Evolutionary conservation across 768 basidiomycete genomes (phyloP).

Genomic region (Gautieria morchelliformis): DNA sequence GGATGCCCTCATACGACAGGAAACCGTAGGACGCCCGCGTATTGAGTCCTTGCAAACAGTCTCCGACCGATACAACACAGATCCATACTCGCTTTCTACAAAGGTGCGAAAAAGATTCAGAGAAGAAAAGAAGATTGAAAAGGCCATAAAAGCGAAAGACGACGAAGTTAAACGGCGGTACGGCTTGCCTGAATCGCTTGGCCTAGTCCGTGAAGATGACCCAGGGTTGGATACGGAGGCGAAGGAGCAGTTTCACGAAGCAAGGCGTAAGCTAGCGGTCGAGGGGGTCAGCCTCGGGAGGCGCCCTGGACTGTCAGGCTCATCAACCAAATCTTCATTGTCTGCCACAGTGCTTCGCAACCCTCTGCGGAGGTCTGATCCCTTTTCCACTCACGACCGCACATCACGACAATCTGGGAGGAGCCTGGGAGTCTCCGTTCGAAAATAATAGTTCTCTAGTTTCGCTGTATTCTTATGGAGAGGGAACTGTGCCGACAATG

Average conservation of each 20-base stretch:
- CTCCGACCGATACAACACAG: slow-evolving; percentile 71
- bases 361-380: background rate
- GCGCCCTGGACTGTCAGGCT: background rate
- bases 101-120: slow-evolving; percentile 77
- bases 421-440: slow-evolving; percentile 4
- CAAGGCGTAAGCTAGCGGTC: slow-evolving; percentile 35
- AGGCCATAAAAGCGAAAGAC: slow-evolving; percentile 59
- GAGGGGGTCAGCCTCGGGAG: slow-evolving; percentile 15
- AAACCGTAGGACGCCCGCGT: slow-evolving; percentile 68
- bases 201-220: slow-evolving; percentile 51
- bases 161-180: slow-evolving; percentile 65
- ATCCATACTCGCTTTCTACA: slow-evolving; percentile 76
- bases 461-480: slow-evolving; percentile 1
- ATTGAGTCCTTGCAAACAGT: slow-evolving; percentile 69
- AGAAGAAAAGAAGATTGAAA: slow-evolving; percentile 73
- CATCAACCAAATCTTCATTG: slow-evolving; percentile 3
- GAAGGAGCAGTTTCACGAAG: slow-evolving; percentile 51
- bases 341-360: slow-evolving; percentile 8
- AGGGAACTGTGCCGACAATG: background rate
- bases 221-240: slow-evolving; percentile 51
- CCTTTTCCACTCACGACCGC: background rate
- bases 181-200: slow-evolving; percentile 62
- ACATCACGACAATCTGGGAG: background rate
- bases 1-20: slow-evolving; percentile 59
- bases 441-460: slow-evolving; percentile 5